These are phyloP conservation scores for Fusarium aywerte DNA, from an alignment of 2,329 filamentous ascomycete species.

Conservation along the genomic window DNA sequence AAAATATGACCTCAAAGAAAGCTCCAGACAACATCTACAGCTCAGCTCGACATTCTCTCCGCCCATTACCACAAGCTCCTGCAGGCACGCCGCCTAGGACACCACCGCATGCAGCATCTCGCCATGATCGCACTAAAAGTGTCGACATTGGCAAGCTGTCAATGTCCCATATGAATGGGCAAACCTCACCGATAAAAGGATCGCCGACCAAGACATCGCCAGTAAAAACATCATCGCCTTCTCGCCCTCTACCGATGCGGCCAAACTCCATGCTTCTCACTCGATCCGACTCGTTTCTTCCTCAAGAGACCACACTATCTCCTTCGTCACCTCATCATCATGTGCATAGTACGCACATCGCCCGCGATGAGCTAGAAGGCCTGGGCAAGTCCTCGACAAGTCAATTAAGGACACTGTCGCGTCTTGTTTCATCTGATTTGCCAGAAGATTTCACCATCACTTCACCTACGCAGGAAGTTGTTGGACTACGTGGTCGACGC, in stretches of 20 bases:
- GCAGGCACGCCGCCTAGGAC: conserved; percentile 57
- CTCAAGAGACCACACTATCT: conserved; percentile 49
- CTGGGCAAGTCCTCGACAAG: conserved; percentile 90
- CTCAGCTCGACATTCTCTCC: conserved; percentile 78
- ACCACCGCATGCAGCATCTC: conserved; percentile 50
- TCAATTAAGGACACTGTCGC: conserved; percentile 87
- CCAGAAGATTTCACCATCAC: conserved; percentile 85
- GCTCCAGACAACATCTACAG: conserved; percentile 74
- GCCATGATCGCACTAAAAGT: conserved; percentile 71
- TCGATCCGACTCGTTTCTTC: conserved; percentile 64
- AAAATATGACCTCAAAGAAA: conserved; percentile 56
- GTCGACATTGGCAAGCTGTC: conserved; percentile 69
- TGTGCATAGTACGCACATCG: conserved; percentile 58
- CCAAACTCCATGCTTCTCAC: conserved; percentile 72
- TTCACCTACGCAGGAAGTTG: conserved; percentile 83
- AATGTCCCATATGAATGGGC: conserved; percentile 57
- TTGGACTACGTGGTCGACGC: conserved; percentile 84
- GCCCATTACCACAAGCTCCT: conserved; percentile 76
- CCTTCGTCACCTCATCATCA: conserved; percentile 45
- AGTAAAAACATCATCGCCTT: conserved; percentile 48
- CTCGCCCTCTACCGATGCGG: conserved; percentile 57
- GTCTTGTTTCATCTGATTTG: conserved; percentile 78
- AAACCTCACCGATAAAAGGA: conserved; percentile 51
- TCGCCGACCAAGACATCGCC: conserved; percentile 10
- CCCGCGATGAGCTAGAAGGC: conserved; percentile 78